phyloP scores from a whole-genome alignment of 345 rosid genomes.

The Psidium friedrichsthalianum region DNA sequence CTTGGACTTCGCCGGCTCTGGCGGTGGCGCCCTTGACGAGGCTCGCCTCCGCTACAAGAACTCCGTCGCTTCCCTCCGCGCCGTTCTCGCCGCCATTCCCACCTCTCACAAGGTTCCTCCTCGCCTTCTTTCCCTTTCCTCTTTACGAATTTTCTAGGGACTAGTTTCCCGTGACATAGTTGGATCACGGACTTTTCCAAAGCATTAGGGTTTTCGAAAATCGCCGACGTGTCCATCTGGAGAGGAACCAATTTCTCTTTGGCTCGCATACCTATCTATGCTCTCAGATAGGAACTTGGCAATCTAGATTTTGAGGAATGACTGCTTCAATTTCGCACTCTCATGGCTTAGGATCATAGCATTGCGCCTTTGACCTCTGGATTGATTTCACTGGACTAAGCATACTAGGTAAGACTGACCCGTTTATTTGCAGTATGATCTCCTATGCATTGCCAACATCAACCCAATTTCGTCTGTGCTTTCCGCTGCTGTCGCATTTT shows the following conservation, averaged over 20 bases:
- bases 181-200: background rate
- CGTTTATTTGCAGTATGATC: background rate
- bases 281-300: background rate
- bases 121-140: background rate
- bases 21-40: slow-evolving; percentile 65
- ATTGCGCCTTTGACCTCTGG: background rate
- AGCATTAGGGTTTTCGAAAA: background rate
- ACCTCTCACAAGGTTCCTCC: slow-evolving; percentile 55
- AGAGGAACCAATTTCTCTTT: background rate
- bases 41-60: slow-evolving; percentile 74
- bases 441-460: background rate
- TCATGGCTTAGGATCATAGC: background rate
- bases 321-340: background rate
- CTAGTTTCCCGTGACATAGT: background rate
- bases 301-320: background rate
- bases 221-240: background rate
- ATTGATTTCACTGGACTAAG: background rate
- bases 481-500: background rate
- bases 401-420: background rate
- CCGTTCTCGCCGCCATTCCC: slow-evolving; percentile 71
- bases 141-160: background rate
- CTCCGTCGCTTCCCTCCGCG: slow-evolving; percentile 84
- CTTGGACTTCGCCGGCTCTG: slow-evolving; percentile 21
- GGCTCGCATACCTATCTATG: too few species aligned
- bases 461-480: background rate